phyloP scores from a whole-genome alignment of 148 eudicot genomes.

The Pouteria glomerata region DNA sequence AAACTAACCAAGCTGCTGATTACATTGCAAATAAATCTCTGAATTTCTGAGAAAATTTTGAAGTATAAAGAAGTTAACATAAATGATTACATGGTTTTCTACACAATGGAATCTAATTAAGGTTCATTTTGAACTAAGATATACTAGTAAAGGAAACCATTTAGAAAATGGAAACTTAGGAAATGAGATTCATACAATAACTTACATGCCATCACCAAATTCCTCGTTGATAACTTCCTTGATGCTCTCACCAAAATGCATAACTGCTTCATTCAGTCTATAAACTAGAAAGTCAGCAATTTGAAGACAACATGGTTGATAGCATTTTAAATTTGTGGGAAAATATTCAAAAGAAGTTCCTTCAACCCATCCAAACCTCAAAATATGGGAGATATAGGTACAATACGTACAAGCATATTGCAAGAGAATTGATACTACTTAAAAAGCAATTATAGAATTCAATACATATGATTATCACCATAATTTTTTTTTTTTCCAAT shows the following conservation, averaged over 20 bases:
- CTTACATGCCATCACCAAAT: slow-evolving; percentile 98
- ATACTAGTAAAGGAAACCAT: neutral
- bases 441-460: neutral
- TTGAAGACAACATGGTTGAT: neutral
- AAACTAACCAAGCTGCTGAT: neutral
- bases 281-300: slow-evolving; percentile 3
- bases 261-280: slow-evolving; percentile 88
- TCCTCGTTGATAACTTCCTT: slow-evolving; percentile 92
- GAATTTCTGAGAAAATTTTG: neutral
- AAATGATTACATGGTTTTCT: neutral
- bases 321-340: neutral
- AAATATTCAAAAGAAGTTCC: neutral
- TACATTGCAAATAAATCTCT: neutral
- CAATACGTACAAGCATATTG: neutral
- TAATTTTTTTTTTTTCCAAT: neutral
- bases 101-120: neutral
- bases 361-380: neutral
- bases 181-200: slow-evolving; percentile 3
- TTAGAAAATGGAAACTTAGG: neutral
- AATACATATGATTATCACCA: too few relatives aligned
- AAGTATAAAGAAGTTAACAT: neutral
- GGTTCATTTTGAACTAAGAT: neutral
- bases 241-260: slow-evolving; percentile 98
- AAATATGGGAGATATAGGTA: neutral
- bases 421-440: neutral